Percentiles rank a stretch among this genome's conserved stretches.
These are phyloP conservation scores for Heterococcus sp. DNA, from an alignment of 108 stramenopile genomes.

Conservation along the genomic window DNA sequence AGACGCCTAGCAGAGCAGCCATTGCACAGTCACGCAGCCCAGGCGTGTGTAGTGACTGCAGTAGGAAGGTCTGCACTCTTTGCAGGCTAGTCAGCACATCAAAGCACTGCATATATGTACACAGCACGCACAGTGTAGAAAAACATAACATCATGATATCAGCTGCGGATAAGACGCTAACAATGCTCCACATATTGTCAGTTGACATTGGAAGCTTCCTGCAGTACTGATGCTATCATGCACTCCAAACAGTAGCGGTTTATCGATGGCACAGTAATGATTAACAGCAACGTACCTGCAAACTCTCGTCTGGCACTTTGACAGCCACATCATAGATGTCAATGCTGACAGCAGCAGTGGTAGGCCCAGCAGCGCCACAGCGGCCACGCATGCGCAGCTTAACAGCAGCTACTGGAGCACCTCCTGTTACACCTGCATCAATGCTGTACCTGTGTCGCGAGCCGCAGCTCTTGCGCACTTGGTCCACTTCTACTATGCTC, in stretches of 20 bases:
- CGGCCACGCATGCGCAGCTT: background rate
- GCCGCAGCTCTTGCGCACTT: no score
- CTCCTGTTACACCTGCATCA: background rate
- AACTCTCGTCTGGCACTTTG: no score
- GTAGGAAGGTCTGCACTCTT: slow-evolving; percentile 17
- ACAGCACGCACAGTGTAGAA: background rate
- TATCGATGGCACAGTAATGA: no score
- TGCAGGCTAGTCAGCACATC: slow-evolving; percentile 34
- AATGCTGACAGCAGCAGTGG: background rate
- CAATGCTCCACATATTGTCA: background rate
- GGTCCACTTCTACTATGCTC: no score
- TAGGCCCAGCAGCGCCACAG: background rate
- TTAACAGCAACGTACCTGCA: no score
- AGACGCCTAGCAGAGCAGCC: slow-evolving; percentile 34
- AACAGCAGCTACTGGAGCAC: background rate
- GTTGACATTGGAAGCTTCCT: background rate
- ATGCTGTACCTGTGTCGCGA: background rate
- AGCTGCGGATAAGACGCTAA: background rate
- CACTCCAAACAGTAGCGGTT: no score
- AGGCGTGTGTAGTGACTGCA: slow-evolving; percentile 11
- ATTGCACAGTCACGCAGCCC: slow-evolving; percentile 7
- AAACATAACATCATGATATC: background rate
- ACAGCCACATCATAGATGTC: background rate
- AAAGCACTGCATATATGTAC: slow-evolving; percentile 6
- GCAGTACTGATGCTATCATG: no score